Evolutionary conservation across 2,329 filamentous ascomycete species (phyloP).

Genomic region (Ascochyta viciae-villosae): DNA sequence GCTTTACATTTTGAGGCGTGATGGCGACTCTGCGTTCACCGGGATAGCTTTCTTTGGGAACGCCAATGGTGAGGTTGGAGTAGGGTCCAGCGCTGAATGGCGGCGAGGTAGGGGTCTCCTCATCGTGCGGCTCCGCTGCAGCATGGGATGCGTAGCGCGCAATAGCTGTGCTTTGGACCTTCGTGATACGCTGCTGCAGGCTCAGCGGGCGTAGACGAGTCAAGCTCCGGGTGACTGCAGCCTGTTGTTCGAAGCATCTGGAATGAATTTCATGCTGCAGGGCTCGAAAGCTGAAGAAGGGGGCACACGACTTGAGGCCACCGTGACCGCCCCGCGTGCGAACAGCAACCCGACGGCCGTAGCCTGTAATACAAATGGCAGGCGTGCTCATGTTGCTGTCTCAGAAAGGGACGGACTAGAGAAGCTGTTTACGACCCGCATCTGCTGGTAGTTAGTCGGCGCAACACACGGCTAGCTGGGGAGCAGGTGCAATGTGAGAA

Average conservation of each 20-base stretch:
- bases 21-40: constrained; percentile 84
- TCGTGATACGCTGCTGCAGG: constrained; percentile 41
- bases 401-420: constrained; percentile 29
- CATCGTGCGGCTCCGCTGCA: constrained; percentile 43
- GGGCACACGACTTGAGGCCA: constrained; percentile 16
- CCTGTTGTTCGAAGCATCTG: constrained; percentile 21
- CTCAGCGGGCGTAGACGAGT: constrained; percentile 35
- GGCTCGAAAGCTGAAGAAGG: constrained; percentile 19
- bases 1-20: constrained; percentile 80
- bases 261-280: constrained; percentile 29
- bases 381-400: constrained; percentile 42
- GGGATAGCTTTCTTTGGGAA: constrained; percentile 79
- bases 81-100: constrained; percentile 64
- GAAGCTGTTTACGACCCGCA: constrained; percentile 38
- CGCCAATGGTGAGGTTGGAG: constrained; percentile 74
- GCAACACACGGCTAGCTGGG: constrained; percentile 18
- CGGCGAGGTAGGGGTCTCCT: constrained; percentile 44
- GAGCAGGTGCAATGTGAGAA: constrained; percentile 21
- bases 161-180: constrained; percentile 29
- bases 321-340: constrained; percentile 28
- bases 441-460: constrained; percentile 34
- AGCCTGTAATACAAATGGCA: constrained; percentile 36
- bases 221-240: constrained; percentile 31
- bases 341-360: constrained; percentile 29
- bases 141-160: constrained; percentile 44